A percentile compares a stretch with the other conserved stretches of the same genome.
These are phyloP conservation scores for Phaeosphaeria sp. DNA, from an alignment of 2,329 filamentous ascomycete species.

Conservation along the genomic window DNA sequence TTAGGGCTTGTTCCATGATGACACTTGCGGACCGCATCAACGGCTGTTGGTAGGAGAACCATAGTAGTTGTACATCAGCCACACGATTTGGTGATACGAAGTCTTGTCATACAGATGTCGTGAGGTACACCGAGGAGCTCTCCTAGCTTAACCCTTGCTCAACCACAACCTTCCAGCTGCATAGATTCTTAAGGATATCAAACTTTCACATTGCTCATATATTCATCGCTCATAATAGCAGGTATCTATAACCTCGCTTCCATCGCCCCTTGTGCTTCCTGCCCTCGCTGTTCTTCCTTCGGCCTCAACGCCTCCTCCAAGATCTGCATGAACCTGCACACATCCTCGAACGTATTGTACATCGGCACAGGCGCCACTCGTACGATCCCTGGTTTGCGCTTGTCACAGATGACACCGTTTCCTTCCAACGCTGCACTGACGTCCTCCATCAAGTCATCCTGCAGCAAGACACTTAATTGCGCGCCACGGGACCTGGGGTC, in stretches of 20 bases:
- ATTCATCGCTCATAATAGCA: background rate
- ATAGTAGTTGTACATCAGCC: background rate
- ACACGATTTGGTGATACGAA: background rate
- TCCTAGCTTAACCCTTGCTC: background rate
- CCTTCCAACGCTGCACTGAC: conserved; percentile 70
- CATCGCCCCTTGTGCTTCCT: conserved; percentile 2
- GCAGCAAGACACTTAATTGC: conserved; percentile 78
- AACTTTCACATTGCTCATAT: no score
- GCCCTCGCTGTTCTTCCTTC: conserved; percentile 11
- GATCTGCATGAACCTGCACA: conserved; percentile 54
- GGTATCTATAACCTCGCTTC: conserved; percentile 16
- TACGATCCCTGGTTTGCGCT: conserved; percentile 84
- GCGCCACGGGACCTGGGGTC: conserved; percentile 73
- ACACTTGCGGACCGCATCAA: background rate
- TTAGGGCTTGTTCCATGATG: background rate
- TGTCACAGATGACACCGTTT: conserved; percentile 77
- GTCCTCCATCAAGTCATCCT: conserved; percentile 70
- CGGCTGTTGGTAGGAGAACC: background rate
- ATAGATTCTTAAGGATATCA: background rate
- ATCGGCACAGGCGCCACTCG: conserved; percentile 82
- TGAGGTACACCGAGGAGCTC: background rate
- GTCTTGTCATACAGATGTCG: background rate
- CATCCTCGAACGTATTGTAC: conserved; percentile 81
- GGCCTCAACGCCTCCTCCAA: conserved; percentile 53
- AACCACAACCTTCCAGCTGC: background rate